Percentiles rank a stretch among this genome's conserved stretches.
Evolutionary conservation across 2,329 filamentous ascomycete genomes (phyloP).

Genomic region (Colletotrichum sp.): DNA sequence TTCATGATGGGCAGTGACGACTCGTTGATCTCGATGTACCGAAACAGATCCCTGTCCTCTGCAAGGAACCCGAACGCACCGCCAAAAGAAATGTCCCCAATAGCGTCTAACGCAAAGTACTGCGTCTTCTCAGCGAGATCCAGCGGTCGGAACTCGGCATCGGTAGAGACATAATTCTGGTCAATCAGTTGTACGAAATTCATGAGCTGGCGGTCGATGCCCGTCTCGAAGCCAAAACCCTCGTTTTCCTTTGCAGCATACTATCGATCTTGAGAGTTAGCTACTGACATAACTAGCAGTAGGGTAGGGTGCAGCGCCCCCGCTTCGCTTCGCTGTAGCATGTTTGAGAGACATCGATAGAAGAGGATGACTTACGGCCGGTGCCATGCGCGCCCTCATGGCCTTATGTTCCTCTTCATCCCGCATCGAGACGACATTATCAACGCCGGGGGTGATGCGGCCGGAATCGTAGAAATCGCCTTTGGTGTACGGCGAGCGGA

Average conservation of each 20-base stretch:
- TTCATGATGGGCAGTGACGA: slow-evolving; percentile 48
- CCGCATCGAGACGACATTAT: slow-evolving; percentile 40
- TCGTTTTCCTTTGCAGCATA: slow-evolving; percentile 57
- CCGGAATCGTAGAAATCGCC: slow-evolving; percentile 41
- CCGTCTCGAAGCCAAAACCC: slow-evolving; percentile 43
- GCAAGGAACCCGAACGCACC: slow-evolving; percentile 55
- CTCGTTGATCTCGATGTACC: slow-evolving; percentile 47
- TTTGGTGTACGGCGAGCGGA: slow-evolving; percentile 40
- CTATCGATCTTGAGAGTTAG: slow-evolving; percentile 30
- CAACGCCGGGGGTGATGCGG: slow-evolving; percentile 38
- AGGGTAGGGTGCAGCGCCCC: not conserved
- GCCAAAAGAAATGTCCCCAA: slow-evolving; percentile 58
- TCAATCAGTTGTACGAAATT: slow-evolving; percentile 51
- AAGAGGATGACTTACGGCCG: slow-evolving; percentile 38
- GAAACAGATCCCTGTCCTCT: slow-evolving; percentile 52
- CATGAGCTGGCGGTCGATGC: slow-evolving; percentile 42
- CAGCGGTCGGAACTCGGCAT: slow-evolving; percentile 37
- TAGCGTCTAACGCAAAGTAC: slow-evolving; percentile 59
- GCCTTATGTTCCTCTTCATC: slow-evolving; percentile 38
- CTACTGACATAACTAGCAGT: not conserved
- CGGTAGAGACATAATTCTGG: slow-evolving; percentile 48
- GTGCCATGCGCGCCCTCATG: slow-evolving; percentile 48
- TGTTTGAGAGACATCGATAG: not conserved
- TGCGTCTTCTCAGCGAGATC: slow-evolving; percentile 56
- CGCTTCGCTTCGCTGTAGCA: not conserved